A percentile compares a stretch with the other conserved stretches of the same genome.
These are phyloP conservation scores for Sarocladium brachiariae DNA, from an alignment of 2,329 filamentous ascomycete genomes.

Conservation along the genomic window DNA sequence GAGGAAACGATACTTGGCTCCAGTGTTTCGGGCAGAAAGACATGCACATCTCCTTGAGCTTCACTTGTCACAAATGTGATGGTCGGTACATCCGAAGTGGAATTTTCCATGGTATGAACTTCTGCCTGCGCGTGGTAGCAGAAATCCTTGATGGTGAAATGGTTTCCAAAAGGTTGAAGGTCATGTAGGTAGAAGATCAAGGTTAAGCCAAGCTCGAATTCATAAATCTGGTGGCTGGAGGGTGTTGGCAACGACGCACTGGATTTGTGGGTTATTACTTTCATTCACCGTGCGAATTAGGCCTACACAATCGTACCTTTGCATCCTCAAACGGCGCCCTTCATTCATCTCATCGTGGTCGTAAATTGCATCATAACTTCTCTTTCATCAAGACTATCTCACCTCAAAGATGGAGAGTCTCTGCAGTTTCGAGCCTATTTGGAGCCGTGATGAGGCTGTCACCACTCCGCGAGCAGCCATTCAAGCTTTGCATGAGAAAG, in stretches of 20 bases:
- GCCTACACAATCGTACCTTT: not conserved
- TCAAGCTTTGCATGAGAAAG: slow-evolving; percentile 11
- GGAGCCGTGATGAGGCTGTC: slow-evolving; percentile 14
- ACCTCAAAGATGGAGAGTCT: slow-evolving; percentile 18
- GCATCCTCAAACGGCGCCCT: not conserved
- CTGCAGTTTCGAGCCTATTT: slow-evolving; percentile 18
- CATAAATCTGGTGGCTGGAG: not conserved
- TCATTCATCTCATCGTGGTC: too few relatives aligned
- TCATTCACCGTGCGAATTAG: not conserved
- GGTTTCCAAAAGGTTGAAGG: too few relatives aligned
- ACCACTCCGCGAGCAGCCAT: slow-evolving; percentile 12
- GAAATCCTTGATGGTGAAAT: too few relatives aligned
- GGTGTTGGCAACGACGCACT: not conserved
- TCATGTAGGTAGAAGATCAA: too few relatives aligned
- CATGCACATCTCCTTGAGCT: slow-evolving; percentile 18
- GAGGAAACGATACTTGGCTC: slow-evolving; percentile 14
- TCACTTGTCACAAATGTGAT: slow-evolving; percentile 20
- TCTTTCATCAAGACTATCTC: too few relatives aligned
- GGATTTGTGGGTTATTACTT: slow-evolving; percentile 10
- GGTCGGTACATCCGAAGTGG: not conserved
- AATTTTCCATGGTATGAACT: not conserved
- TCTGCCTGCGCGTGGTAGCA: too few relatives aligned
- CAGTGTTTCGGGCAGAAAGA: slow-evolving; percentile 19
- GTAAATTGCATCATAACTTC: too few relatives aligned
- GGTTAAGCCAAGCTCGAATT: too few relatives aligned